Base-by-base conservation (phyloP, 1,284 basidiomycete species). In the Cutaneotrichosporon daszewskae region DNA sequence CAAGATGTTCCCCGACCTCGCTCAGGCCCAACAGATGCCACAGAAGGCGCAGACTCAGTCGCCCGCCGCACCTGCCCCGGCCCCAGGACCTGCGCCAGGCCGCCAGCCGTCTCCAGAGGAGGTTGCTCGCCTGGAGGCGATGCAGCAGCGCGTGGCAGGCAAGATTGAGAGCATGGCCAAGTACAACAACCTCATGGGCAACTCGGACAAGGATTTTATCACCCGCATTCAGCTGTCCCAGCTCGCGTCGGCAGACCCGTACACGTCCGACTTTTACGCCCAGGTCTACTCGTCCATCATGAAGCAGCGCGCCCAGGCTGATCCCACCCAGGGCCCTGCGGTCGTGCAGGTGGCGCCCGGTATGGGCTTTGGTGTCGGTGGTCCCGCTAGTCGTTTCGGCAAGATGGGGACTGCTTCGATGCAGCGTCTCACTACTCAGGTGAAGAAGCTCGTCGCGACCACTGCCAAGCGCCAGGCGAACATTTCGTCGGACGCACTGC, bases 171-270 rank as follows among this genome's bases (percentile, higher is more conserved):
- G 58, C 18, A 71, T 95, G 91, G 81, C 90, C 43, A 84, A 86
- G 56, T 91, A 95, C 72, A 99, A 98, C 67, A 92, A 97, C 66
- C 77, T 97, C 43, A 99, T 99, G 95, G 62, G 63, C 19, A 58
- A 64, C 36, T 94, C 89, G 13, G 95, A 99, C 77, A 98, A 98
- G 74, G 95, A 98, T 66, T 99, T 98, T 68, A 98, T 99, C 72
- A 98, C 95, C 18, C 84, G 95, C 29, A 98, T 99, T 49, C 95
- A 99, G 72, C 88, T 99, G 35, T 96, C 91, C 1, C 94, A 98
- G 65, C 83, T 98, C 24, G 90, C 96, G 37, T 88, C 89, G 2
- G 83, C 87, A 58, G 95, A 98, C 73, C 95, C 95, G 0, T 97
- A 95, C 69, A 81, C 88, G 26, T 92, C 96, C 55, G 95, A 99